Evolutionary conservation across 495 filamentous ascomycete genomes (phyloP).

Genomic region (Aspergillus conjunctus): DNA sequence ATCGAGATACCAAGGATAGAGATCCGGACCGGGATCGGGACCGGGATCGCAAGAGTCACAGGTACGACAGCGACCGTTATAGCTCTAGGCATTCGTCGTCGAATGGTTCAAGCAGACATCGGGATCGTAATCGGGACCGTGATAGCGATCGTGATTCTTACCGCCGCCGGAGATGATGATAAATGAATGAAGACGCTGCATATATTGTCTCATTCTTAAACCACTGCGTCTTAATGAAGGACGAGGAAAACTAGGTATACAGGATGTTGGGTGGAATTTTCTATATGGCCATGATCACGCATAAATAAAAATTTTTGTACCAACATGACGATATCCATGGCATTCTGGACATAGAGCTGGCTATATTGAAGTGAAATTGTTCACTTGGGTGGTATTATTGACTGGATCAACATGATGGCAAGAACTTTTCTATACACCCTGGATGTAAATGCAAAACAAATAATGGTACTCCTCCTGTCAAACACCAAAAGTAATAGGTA

Average conservation of each 20-base stretch:
- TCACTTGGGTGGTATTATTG: not conserved
- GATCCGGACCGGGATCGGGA: constrained; percentile 37
- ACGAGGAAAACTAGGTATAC: not conserved
- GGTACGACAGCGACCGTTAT: constrained; percentile 39
- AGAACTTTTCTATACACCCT: constrained; percentile 19
- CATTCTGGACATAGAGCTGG: not conserved
- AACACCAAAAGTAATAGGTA: constrained; percentile 20
- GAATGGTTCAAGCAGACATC: constrained; percentile 31
- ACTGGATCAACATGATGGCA: not conserved
- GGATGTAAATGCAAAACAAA: constrained; percentile 22
- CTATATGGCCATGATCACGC: not conserved
- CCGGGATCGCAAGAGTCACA: constrained; percentile 35
- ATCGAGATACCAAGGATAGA: no score
- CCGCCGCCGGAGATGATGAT: constrained; percentile 38
- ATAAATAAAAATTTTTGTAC: not conserved
- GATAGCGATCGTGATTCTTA: constrained; percentile 39
- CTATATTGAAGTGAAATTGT: not conserved
- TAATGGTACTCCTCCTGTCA: constrained; percentile 24
- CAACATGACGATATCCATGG: no score
- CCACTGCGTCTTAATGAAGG: not conserved
- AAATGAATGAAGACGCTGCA: constrained; percentile 11
- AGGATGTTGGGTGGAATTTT: not conserved
- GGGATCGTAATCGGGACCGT: constrained; percentile 32
- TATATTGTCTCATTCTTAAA: not conserved
- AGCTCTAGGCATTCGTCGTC: constrained; percentile 42